A percentile compares a stretch with the other conserved stretches of the same genome.
phyloP scores from a whole-genome alignment of 768 basidiomycete species.

The Cantharellus anzutake region DNA sequence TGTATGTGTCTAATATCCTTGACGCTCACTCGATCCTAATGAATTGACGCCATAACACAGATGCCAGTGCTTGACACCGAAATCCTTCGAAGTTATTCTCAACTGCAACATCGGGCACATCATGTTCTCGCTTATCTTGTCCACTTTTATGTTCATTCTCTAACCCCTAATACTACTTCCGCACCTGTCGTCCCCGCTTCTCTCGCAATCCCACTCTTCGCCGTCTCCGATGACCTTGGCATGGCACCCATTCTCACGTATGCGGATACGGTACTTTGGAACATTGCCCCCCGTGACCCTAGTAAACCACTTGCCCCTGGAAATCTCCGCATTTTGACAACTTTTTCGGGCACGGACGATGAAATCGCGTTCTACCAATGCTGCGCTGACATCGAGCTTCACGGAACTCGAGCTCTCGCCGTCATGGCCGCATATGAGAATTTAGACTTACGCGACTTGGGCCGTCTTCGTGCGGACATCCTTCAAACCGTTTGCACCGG shows the following conservation, averaged over 20 bases:
- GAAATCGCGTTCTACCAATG: conserved; percentile 79
- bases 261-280: conserved; percentile 69
- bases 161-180: conserved; percentile 19
- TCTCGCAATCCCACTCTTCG: conserved; percentile 56
- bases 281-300: conserved; percentile 3
- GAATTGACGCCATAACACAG: conserved; percentile 1
- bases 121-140: conserved; percentile 9
- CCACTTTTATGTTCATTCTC: conserved; percentile 9
- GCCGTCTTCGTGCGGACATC: conserved; percentile 29
- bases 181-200: conserved; percentile 43
- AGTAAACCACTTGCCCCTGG: conserved; percentile 4
- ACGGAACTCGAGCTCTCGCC: conserved; percentile 60
- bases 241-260: conserved; percentile 81
- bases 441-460: conserved; percentile 1
- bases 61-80: conserved; percentile 4
- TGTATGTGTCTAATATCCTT: conserved; percentile 4
- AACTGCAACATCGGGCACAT: conserved; percentile 6
- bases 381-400: conserved; percentile 75
- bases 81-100: conserved; percentile 2
- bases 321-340: conserved; percentile 6
- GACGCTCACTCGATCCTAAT: neutral
- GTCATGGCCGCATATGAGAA: neutral
- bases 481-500: conserved; percentile 45
- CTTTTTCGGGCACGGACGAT: conserved; percentile 59
- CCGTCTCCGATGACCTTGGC: conserved; percentile 47